Evolutionary conservation across 2,329 filamentous ascomycete genomes (phyloP).

Genomic region (Phaeosphaeriaceae sp.): DNA sequence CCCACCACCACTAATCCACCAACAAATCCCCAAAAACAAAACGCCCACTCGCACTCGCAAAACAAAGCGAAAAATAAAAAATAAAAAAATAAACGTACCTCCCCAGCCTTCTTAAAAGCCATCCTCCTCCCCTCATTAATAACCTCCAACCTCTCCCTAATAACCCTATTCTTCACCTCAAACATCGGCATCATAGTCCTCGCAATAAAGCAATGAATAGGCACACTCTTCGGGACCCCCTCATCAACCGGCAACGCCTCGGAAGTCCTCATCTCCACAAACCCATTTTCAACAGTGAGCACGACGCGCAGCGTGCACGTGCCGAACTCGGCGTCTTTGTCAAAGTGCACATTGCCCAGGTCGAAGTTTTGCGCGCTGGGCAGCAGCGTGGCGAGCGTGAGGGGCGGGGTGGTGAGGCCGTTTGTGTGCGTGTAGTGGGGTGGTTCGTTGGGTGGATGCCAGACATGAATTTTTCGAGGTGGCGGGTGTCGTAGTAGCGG

Average conservation of each 20-base stretch:
- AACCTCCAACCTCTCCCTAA: conserved; percentile 22
- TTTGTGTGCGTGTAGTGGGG: conserved; percentile 34
- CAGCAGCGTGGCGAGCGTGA: conserved; percentile 29
- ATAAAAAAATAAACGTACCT: conserved; percentile 24
- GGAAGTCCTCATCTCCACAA: conserved; percentile 25
- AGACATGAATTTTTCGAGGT: conserved; percentile 36
- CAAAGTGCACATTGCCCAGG: conserved; percentile 38
- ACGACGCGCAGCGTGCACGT: conserved; percentile 2
- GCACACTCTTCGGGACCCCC: conserved; percentile 17
- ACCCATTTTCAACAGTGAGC: conserved; percentile 26
- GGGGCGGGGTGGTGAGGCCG: conserved; percentile 25
- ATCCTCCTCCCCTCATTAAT: conserved; percentile 33
- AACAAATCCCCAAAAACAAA: background rate
- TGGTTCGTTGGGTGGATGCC: conserved; percentile 36
- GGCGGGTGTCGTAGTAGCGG: conserved; percentile 26
- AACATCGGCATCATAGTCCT: conserved; percentile 30
- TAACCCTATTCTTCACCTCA: conserved; percentile 32
- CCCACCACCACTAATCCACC: too few species aligned
- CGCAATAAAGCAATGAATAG: conserved; percentile 34
- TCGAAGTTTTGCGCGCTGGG: conserved; percentile 29
- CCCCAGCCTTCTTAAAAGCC: conserved; percentile 25
- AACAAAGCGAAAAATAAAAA: background rate
- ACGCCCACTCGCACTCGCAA: background rate
- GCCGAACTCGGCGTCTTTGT: conserved; percentile 8
- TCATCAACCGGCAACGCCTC: conserved; percentile 26